Percentiles rank a stretch among this genome's conserved stretches.
These are phyloP conservation scores for Diplodia intermedia DNA, from an alignment of 2,329 filamentous ascomycete species.

Conservation along the genomic window DNA sequence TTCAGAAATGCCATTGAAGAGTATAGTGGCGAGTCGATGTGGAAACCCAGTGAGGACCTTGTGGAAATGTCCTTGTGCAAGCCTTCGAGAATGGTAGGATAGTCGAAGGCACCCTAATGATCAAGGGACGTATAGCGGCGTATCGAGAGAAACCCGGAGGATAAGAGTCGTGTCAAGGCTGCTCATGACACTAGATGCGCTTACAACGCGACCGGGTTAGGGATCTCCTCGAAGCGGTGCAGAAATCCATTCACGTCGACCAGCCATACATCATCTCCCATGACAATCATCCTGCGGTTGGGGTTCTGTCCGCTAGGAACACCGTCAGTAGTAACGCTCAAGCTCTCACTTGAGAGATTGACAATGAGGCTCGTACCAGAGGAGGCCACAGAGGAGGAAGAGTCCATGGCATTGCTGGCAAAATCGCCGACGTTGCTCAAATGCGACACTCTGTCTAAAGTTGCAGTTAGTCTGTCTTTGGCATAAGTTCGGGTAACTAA, in stretches of 20 bases:
- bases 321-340: background rate
- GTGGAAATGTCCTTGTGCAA: too few relatives aligned
- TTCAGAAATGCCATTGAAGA: background rate
- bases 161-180: background rate
- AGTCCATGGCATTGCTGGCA: background rate
- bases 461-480: slow-evolving; percentile 4
- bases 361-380: background rate
- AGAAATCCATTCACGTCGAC: too few relatives aligned
- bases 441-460: background rate
- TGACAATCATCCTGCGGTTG: too few relatives aligned
- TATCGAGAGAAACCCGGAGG: background rate
- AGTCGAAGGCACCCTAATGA: background rate
- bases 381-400: background rate
- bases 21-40: background rate
- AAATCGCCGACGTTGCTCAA: background rate
- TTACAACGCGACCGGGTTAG: too few relatives aligned
- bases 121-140: background rate
- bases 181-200: too few relatives aligned
- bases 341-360: too few relatives aligned
- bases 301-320: too few relatives aligned
- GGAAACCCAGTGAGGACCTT: too few relatives aligned
- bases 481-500: background rate
- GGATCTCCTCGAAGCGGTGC: too few relatives aligned
- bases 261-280: too few relatives aligned
- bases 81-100: background rate